A percentile compares a stretch with the other conserved stretches of the same genome.
Conservation (phyloP, 768 basidiomycete genomes). For the Tylopilus subfusipes region DNA sequence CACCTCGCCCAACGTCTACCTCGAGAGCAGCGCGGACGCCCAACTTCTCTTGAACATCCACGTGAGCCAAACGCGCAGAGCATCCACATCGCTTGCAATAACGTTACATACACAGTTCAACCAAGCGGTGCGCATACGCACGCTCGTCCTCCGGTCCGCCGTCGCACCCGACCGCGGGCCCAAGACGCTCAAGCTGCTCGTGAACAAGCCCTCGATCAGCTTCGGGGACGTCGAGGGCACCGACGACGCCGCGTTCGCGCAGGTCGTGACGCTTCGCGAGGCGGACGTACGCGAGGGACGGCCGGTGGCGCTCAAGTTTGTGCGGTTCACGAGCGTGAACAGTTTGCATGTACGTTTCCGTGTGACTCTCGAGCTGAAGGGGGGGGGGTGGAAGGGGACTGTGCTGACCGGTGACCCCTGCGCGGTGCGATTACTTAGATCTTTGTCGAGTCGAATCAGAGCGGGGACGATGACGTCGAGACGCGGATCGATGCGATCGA, state of each 20-base stretch:
- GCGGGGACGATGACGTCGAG: slow-evolving; percentile 45
- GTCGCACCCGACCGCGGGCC: slow-evolving; percentile 45
- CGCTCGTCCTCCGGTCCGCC: slow-evolving; percentile 48
- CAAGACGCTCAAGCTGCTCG: slow-evolving; percentile 56
- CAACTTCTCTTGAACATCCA: slow-evolving; percentile 65
- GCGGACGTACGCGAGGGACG: slow-evolving; percentile 45
- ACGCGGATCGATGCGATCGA: slow-evolving; percentile 69
- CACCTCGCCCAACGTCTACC: slow-evolving; percentile 38
- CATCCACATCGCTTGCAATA: neutral
- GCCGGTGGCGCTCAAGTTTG: slow-evolving; percentile 53
- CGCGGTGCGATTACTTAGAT: slow-evolving; percentile 54
- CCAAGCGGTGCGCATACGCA: slow-evolving; percentile 61
- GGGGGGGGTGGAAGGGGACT: too few species aligned
- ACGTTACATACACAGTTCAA: slow-evolving; percentile 67
- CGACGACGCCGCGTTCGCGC: slow-evolving; percentile 48
- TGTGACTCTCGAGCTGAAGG: too few species aligned
- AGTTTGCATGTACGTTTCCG: slow-evolving; percentile 50
- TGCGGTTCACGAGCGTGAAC: slow-evolving; percentile 67
- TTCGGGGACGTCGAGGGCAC: slow-evolving; percentile 65
- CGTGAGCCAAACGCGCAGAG: slow-evolving; percentile 36
- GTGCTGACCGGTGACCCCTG: too few species aligned
- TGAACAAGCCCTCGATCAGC: slow-evolving; percentile 56
- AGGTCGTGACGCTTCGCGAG: slow-evolving; percentile 51
- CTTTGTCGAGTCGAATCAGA: slow-evolving; percentile 67
- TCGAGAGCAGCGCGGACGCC: slow-evolving; percentile 70